These are phyloP conservation scores for Ophiosphaerella narmari DNA, from an alignment of 2,329 filamentous ascomycete genomes.

Conservation along the genomic window DNA sequence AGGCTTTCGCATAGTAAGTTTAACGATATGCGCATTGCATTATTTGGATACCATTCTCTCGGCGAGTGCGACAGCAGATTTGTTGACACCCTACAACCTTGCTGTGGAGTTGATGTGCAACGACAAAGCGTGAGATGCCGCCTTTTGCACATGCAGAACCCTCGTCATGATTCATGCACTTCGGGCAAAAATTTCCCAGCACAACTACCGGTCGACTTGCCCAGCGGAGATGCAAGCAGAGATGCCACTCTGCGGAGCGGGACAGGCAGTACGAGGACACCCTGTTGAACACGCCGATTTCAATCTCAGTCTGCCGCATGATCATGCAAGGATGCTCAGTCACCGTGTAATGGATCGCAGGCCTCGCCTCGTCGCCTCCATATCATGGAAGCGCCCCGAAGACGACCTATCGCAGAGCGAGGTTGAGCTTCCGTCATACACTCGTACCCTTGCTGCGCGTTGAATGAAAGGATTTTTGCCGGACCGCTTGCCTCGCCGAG, in stretches of 20 bases:
- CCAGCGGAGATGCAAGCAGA: background rate
- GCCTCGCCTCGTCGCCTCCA: slow-evolving; percentile 1
- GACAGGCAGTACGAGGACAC: slow-evolving; percentile 1
- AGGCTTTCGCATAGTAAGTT: slow-evolving; percentile 24
- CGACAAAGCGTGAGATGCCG: background rate
- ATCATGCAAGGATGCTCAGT: slow-evolving; percentile 17
- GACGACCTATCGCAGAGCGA: slow-evolving; percentile 3
- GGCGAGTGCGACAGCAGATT: slow-evolving; percentile 1
- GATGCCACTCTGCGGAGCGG: slow-evolving; percentile 1
- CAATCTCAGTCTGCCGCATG: slow-evolving; percentile 18
- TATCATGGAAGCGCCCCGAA: background rate
- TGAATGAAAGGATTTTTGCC: slow-evolving; percentile 1
- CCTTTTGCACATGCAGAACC: background rate
- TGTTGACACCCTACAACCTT: slow-evolving; percentile 2
- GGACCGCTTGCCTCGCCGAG: background rate
- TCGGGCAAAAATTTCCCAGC: slow-evolving; percentile 3
- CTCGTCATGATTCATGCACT: slow-evolving; percentile 1
- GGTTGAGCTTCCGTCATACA: background rate
- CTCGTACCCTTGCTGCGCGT: slow-evolving; percentile 2
- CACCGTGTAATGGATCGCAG: slow-evolving; percentile 12
- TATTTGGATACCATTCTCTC: background rate
- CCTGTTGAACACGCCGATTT: slow-evolving; percentile 5
- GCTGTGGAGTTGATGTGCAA: background rate
- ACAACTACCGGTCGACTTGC: background rate
- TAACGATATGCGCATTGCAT: background rate